These are phyloP conservation scores for Diddensiella santjacobensis DNA, from an alignment of 805 yeast genomes.

Conservation along the genomic window DNA sequence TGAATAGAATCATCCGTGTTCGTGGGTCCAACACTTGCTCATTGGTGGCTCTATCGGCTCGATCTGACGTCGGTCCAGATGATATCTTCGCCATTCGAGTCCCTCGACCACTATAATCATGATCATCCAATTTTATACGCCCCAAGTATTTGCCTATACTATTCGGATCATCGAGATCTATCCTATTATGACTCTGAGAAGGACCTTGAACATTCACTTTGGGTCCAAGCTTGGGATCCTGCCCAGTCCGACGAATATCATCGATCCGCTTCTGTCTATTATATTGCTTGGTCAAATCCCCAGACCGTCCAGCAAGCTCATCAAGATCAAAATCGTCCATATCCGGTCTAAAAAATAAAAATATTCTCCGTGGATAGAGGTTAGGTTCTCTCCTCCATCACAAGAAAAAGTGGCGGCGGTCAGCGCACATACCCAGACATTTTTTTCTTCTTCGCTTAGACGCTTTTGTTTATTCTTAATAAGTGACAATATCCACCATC, in stretches of 20 bases:
- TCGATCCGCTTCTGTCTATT: constrained; percentile 14
- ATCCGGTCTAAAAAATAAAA: no score
- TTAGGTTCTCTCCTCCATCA: no score
- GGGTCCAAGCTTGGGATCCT: constrained; percentile 8
- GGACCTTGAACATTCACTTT: constrained; percentile 12
- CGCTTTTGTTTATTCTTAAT: no score
- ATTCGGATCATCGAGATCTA: constrained; percentile 13
- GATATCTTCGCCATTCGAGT: constrained; percentile 23
- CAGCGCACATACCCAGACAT: no score
- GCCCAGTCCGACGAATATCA: constrained; percentile 2
- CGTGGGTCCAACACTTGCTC: constrained; percentile 96
- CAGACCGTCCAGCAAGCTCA: constrained; percentile 7
- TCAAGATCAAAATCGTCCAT: constrained; percentile 6
- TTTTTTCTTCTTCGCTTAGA: no score
- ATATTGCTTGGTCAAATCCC: constrained; percentile 19
- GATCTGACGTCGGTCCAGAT: constrained; percentile 44
- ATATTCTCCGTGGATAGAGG: no score
- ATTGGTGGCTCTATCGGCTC: constrained; percentile 92
- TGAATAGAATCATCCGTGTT: constrained; percentile 76
- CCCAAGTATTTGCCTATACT: constrained; percentile 19
- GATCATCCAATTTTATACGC: constrained; percentile 23
- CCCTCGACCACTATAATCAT: constrained; percentile 21
- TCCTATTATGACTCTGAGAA: background rate
- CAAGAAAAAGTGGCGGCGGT: no score
- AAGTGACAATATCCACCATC: no score